Conservation (phyloP, 352 stramenopile species). For the Globisporangium camurandrum region DNA sequence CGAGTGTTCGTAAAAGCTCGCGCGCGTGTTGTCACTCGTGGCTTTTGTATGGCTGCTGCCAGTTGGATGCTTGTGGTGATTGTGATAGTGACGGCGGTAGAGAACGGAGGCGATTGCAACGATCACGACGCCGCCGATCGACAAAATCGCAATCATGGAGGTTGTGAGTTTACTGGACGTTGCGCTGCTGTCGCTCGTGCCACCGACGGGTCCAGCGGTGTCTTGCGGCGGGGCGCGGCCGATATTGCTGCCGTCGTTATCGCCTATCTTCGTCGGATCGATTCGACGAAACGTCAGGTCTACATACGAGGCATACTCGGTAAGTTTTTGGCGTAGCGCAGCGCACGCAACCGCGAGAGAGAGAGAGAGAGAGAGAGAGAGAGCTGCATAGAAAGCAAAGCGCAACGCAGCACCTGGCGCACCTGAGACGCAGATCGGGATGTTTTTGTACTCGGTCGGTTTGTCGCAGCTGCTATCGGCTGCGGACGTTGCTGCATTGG, state of each 20-base stretch:
- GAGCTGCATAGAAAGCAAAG: no score
- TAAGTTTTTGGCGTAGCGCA: no score
- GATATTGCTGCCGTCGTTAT: not conserved
- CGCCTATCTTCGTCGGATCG: not conserved
- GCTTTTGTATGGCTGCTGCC: no score
- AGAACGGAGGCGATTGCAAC: constrained; percentile 10
- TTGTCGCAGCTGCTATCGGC: constrained; percentile 8
- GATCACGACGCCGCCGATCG: constrained; percentile 8
- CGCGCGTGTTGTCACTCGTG: constrained; percentile 11
- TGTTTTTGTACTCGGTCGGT: not conserved
- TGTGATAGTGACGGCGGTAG: constrained; percentile 2
- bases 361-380: not conserved
- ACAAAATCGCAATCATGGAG: constrained; percentile 6
- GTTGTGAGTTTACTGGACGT: constrained; percentile 13
- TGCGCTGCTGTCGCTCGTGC: not conserved
- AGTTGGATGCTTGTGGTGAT: not conserved
- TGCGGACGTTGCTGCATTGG: not conserved
- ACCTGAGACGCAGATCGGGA: constrained; percentile 20
- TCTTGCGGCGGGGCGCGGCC: not conserved
- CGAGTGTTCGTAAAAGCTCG: constrained; percentile 15
- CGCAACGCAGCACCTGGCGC: not conserved
- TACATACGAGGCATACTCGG: not conserved
- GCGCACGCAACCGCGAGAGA: not conserved
- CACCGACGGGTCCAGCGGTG: not conserved
- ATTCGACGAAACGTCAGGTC: constrained; percentile 3